Evolutionary conservation across 768 basidiomycete species (phyloP).

Genomic region (Gymnopilus dilepis): DNA sequence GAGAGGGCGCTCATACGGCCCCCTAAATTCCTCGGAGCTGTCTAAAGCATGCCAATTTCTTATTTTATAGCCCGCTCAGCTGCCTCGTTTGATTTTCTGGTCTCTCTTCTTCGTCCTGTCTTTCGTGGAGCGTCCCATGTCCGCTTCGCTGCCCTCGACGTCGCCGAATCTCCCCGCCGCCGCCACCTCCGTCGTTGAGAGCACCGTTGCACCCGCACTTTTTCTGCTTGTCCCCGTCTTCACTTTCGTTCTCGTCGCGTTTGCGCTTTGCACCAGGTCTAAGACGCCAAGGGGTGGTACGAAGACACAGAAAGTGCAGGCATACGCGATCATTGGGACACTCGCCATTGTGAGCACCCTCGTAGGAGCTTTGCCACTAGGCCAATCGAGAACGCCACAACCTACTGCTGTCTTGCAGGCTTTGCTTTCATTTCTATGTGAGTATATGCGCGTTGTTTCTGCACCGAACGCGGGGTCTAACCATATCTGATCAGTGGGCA

Average conservation of each 20-base stretch:
- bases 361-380: conserved; percentile 22
- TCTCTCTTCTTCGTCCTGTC: conserved; percentile 10
- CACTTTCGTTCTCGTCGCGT: conserved; percentile 20
- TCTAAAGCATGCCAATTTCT: not conserved
- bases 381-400: conserved; percentile 14
- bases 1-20: conserved; percentile 12
- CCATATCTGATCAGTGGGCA: conserved; percentile 20
- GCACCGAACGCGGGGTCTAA: conserved; percentile 11
- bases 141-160: conserved; percentile 12
- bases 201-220: conserved; percentile 12
- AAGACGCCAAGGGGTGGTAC: not conserved
- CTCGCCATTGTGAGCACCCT: conserved; percentile 27
- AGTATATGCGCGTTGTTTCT: conserved; percentile 19
- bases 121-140: conserved; percentile 12
- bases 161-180: conserved; percentile 19
- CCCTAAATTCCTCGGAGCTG: conserved; percentile 14
- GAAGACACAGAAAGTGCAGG: conserved; percentile 11
- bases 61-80: conserved; percentile 2
- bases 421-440: conserved; percentile 29
- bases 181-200: conserved; percentile 22
- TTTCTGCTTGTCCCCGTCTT: conserved; percentile 16
- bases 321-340: conserved; percentile 22
- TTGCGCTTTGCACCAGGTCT: conserved; percentile 19
- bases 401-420: conserved; percentile 25
- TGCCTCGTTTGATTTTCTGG: conserved; percentile 2